Evolutionary conservation across 1,284 basidiomycete genomes (phyloP).

Genomic region (Sanghuangporus weigelae): DNA sequence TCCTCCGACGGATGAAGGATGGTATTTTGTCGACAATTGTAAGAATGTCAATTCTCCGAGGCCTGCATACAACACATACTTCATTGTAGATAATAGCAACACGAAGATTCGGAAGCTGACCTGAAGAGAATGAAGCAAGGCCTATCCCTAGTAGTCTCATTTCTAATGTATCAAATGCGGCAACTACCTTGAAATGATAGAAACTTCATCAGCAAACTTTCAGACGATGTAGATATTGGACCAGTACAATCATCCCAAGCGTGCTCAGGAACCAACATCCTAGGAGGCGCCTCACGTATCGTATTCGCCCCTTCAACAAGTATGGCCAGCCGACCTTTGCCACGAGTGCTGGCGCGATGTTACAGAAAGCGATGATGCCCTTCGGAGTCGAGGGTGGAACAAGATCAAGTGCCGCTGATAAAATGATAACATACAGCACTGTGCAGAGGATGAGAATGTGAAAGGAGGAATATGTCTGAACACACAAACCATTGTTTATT

Average conservation of each 20-base stretch:
- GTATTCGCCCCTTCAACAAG: slow-evolving; percentile 74
- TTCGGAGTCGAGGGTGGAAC: slow-evolving; percentile 87
- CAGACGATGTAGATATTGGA: neutral
- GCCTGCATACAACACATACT: slow-evolving; percentile 36
- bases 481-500: slow-evolving; percentile 48
- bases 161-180: slow-evolving; percentile 61
- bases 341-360: slow-evolving; percentile 75
- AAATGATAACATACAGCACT: slow-evolving; percentile 94
- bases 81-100: neutral
- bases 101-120: slow-evolving; percentile 31
- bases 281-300: slow-evolving; percentile 69
- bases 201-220: neutral
- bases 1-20: slow-evolving; percentile 62
- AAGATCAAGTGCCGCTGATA: slow-evolving; percentile 92
- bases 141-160: slow-evolving; percentile 84
- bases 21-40: slow-evolving; percentile 85
- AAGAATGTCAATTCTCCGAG: slow-evolving; percentile 94
- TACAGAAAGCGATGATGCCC: slow-evolving; percentile 91
- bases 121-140: slow-evolving; percentile 87
- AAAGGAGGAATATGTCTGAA: neutral
- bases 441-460: neutral
- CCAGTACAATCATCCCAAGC: slow-evolving; percentile 72
- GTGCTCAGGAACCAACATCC: slow-evolving; percentile 75
- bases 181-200: slow-evolving; percentile 59
- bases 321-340: slow-evolving; percentile 96